A percentile compares a stretch with the other conserved stretches of the same genome.
These are phyloP conservation scores for Cerioporus squamosus DNA, from an alignment of 1,284 basidiomycete species.

Conservation along the genomic window DNA sequence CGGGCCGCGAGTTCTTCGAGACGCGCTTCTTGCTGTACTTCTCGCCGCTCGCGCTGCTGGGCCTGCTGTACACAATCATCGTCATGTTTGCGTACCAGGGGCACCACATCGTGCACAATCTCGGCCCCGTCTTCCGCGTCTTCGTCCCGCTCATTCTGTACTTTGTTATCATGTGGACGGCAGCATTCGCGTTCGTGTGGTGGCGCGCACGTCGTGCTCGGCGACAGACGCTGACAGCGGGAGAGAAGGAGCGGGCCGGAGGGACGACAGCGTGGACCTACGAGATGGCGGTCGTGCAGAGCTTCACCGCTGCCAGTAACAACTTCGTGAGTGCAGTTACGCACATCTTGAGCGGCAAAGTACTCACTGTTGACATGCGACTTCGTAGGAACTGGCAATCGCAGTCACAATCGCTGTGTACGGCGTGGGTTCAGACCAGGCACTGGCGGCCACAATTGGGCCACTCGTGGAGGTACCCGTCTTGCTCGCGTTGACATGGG, in stretches of 20 bases:
- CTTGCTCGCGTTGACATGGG: slow-evolving; percentile 72
- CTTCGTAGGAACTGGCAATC: slow-evolving; percentile 86
- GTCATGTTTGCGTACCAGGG: slow-evolving; percentile 79
- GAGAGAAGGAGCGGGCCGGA: slow-evolving; percentile 20
- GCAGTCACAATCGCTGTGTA: slow-evolving; percentile 83
- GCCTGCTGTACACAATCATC: slow-evolving; percentile 78
- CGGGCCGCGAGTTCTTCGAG: slow-evolving; percentile 54
- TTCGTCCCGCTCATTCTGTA: slow-evolving; percentile 83
- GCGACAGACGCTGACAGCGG: slow-evolving; percentile 21
- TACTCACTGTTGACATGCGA: background rate
- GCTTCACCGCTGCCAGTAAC: slow-evolving; percentile 62
- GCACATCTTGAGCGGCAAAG: background rate
- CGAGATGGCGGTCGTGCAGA: slow-evolving; percentile 72
- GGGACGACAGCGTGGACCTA: slow-evolving; percentile 51
- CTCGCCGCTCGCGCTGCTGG: slow-evolving; percentile 72
- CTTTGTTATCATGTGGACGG: slow-evolving; percentile 79
- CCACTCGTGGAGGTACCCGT: slow-evolving; percentile 84
- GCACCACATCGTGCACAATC: slow-evolving; percentile 63
- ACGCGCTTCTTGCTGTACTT: slow-evolving; percentile 70
- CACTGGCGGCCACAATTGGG: slow-evolving; percentile 79
- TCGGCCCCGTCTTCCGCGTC: slow-evolving; percentile 77
- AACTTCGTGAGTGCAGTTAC: slow-evolving; percentile 48
- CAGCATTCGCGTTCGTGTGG: slow-evolving; percentile 63
- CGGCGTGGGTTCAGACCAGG: slow-evolving; percentile 75
- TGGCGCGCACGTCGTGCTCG: slow-evolving; percentile 38